Evolutionary conservation across 2,329 filamentous ascomycete species (phyloP), one percentile per base, ranked within the genome.

Genomic region (Ceratocystis lukuohia): DNA sequence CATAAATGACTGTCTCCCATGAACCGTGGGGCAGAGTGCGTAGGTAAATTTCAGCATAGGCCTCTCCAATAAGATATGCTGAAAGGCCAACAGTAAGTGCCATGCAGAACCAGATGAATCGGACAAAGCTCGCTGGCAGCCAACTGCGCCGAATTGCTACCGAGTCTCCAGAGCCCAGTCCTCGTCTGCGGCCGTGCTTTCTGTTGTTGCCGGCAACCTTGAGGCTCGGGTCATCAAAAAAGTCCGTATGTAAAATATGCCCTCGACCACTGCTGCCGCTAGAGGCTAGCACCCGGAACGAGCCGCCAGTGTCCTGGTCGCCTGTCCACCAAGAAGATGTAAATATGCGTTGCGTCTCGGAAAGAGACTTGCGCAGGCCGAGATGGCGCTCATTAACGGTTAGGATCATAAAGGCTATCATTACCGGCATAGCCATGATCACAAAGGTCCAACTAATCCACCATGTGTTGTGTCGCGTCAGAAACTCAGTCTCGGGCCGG

Each of bases 361-460:
- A 86, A 2, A 87, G 77, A 0, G 81, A 80, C 69, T 85, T 79
- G 17, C 84, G 81, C 25, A 85, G 78, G 28, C 82, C 77, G 1
- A 87, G 78, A 69, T 87, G 84, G 7, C 85, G 81, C 74, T 86
- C 83, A 68, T 86, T 83, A 44, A 80, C 82, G 72, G 85, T 80
- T 22, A 88, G 78, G 69, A 88, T 85, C 67, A 80, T 74, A 71
- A 86, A 85, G 20, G 85, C 85, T 67, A 86, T 84, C 59, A 82
- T 77, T n/a, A 88, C 83, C 1, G 85, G 85, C 76, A 87, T 78
- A 53, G 84, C 83, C 85, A 88, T 88, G 71, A 84, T 84, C 71
- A 85, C 77, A 73, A 88, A 88, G 0, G 85, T 87, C 82, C 85
- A 87, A 7, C 82, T 80, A 69, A 87, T 85, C 85, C 85, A 88